Conservation (phyloP, 352 stramenopile genomes). For the Globisporangium irregulare region DNA sequence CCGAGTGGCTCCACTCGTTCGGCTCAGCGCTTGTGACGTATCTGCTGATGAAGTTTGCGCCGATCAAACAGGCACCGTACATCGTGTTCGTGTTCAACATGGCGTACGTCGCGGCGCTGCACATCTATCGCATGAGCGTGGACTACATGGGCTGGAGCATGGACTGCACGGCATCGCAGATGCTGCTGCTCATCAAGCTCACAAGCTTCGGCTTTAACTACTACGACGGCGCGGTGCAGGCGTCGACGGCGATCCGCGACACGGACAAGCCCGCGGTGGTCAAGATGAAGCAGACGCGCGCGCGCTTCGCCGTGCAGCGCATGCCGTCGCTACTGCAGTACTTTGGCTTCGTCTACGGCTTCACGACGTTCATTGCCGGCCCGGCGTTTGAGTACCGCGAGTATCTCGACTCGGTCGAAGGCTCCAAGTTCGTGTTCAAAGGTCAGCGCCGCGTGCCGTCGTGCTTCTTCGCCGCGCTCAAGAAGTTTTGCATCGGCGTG, state of each 20-base stretch:
- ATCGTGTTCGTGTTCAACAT: conserved; percentile 93
- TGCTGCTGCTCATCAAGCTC: conserved; percentile 97
- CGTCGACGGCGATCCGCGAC: conserved; percentile 22
- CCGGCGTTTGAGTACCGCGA: conserved; percentile 95
- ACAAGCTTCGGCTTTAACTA: conserved; percentile 97
- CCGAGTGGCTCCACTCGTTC: conserved; percentile 94
- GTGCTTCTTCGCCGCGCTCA: conserved; percentile 29
- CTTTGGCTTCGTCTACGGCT: conserved; percentile 96
- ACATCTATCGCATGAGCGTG: conserved; percentile 94
- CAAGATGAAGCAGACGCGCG: conserved; percentile 28
- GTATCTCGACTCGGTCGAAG: conserved; percentile 80
- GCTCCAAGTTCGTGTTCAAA: conserved; percentile 42
- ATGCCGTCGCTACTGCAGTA: conserved; percentile 93
- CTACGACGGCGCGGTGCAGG: conserved; percentile 83
- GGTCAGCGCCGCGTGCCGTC: conserved; percentile 35
- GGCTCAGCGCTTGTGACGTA: conserved; percentile 91
- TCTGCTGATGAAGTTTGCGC: conserved; percentile 51
- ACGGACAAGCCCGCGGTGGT: conserved; percentile 28
- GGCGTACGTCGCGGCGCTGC: conserved; percentile 88
- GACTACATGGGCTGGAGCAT: conserved; percentile 93
- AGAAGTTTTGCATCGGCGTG: conserved; percentile 52
- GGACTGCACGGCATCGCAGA: conserved; percentile 86
- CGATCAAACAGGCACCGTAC: conserved; percentile 50
- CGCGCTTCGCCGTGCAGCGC: conserved; percentile 56
- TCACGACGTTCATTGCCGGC: conserved; percentile 93